phyloP scores from a whole-genome alignment of 805 yeast genomes.

The Schizosaccharomyces octosporus region DNA sequence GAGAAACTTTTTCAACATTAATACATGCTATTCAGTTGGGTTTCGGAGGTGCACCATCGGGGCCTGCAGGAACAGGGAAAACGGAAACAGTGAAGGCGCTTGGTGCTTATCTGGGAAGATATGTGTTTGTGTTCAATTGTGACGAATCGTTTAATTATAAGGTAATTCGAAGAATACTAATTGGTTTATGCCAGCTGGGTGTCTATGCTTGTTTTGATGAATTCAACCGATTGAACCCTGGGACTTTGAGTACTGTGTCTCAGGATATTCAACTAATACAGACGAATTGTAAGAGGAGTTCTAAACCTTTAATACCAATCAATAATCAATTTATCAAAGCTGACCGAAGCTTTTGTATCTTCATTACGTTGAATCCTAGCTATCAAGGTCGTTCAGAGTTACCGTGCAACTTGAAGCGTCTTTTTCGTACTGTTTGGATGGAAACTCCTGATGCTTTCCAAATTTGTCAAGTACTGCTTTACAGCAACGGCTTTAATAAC shows the following conservation, averaged over 20 bases:
- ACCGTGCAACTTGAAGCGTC: slow-evolving; percentile 65
- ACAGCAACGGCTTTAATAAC: slow-evolving; percentile 41
- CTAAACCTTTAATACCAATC: slow-evolving; percentile 1
- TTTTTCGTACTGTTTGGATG: slow-evolving; percentile 57
- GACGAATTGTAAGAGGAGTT: slow-evolving; percentile 19
- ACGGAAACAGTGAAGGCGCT: slow-evolving; percentile 74
- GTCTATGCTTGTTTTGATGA: slow-evolving; percentile 95
- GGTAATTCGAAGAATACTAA: slow-evolving; percentile 49
- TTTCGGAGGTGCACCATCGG: slow-evolving; percentile 75
- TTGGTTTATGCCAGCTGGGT: slow-evolving; percentile 62
- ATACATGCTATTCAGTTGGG: slow-evolving; percentile 47
- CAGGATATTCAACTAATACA: slow-evolving; percentile 56
- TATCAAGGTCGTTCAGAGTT: slow-evolving; percentile 61
- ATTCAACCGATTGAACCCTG: slow-evolving; percentile 53
- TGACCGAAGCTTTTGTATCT: slow-evolving; percentile 22
- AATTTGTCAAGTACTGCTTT: slow-evolving; percentile 49
- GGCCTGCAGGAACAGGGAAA: slow-evolving; percentile 96
- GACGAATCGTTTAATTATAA: slow-evolving; percentile 70
- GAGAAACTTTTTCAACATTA: slow-evolving; percentile 40
- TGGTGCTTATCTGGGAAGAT: slow-evolving; percentile 53
- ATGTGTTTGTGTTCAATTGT: slow-evolving; percentile 72
- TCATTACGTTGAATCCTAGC: slow-evolving; percentile 76
- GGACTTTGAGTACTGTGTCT: slow-evolving; percentile 61
- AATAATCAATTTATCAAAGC: slow-evolving; percentile 4
- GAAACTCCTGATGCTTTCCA: slow-evolving; percentile 39